Evolutionary conservation across 164 flowering plant genomes (phyloP), one percentile per base, ranked within the genome.

Genomic region (Stephania japonica): DNA sequence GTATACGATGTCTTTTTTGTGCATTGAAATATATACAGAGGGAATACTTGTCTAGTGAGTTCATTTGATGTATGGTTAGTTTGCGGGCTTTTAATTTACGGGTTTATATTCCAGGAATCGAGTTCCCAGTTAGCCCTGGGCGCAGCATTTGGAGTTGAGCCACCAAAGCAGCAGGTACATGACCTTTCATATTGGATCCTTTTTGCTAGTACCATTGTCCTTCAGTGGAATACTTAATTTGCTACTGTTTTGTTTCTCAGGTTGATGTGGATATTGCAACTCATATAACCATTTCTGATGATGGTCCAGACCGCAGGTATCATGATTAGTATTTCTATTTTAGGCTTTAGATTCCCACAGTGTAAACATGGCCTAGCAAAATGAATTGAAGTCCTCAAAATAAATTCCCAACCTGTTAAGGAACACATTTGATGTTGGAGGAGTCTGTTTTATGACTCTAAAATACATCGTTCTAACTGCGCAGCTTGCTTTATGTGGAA

Each of bases 201-300:
- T 67, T 19, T 23, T 44, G 9, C 50, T 27, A 27, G 2, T 1
- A 27, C 3, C 3, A 3, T 27, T 27, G 32, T 27, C 32, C 3
- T 1, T 27, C 3, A 59, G 3, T 27, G 32, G 32, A 27, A 19
- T 59, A 19, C 63, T 59, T 18, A 59, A 26, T 1, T 9, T 69
- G 61, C 26, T 49, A 27, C 32, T 25, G 5, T 69, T 69, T 7
- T 69, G 19, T 19, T 69, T 47, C 10, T 66, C 87, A 96, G 99
- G 81, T 96, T 79, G 99, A 96, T 84, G 97, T 96, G 77, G 99
- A 96, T 80, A 91, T 96, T 75, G 98, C 97, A 73, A 96, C 99
- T 16, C 97, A 80, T 76, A 79, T 93, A 78, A 79, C 68, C 43
- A 75, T 96, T 41, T 44, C 43, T 19, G 94, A 89, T 61, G 99